phyloP scores from a whole-genome alignment of 2,329 filamentous ascomycete genomes.

The Simplicillium aogashimaense region DNA sequence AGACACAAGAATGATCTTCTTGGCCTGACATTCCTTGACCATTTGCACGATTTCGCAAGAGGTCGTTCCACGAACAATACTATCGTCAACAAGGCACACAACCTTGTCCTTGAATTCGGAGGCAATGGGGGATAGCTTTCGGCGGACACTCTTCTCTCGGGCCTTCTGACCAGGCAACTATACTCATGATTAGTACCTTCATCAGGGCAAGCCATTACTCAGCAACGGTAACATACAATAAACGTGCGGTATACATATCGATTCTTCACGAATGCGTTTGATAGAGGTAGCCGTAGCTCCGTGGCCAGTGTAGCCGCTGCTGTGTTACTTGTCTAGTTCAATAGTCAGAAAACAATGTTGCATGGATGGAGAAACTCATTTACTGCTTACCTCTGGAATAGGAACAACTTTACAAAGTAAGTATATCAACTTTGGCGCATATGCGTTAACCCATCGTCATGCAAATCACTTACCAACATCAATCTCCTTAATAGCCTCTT shows the following conservation, averaged over 20 bases:
- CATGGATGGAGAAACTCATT: conserved; percentile 19
- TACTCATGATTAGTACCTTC: neutral
- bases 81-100: conserved; percentile 77
- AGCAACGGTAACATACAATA: neutral
- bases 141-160: conserved; percentile 71
- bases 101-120: conserved; percentile 71
- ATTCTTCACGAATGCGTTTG: conserved; percentile 76
- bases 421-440: neutral
- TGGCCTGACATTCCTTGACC: conserved; percentile 73
- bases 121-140: conserved; percentile 76
- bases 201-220: conserved; percentile 4
- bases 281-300: conserved; percentile 62
- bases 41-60: conserved; percentile 47
- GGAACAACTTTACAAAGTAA: conserved; percentile 52
- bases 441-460: conserved; percentile 6
- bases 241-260: conserved; percentile 43
- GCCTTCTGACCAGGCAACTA: conserved; percentile 57
- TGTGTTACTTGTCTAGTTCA: conserved; percentile 57
- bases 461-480: conserved; percentile 41
- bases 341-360: too few relatives aligned
- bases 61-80: conserved; percentile 73
- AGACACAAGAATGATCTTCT: conserved; percentile 70
- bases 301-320: conserved; percentile 65
- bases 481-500: conserved; percentile 63
- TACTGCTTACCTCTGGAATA: conserved; percentile 36